Base-by-base conservation (phyloP, 345 rosid species). In the Ceriops zippeliana region DNA sequence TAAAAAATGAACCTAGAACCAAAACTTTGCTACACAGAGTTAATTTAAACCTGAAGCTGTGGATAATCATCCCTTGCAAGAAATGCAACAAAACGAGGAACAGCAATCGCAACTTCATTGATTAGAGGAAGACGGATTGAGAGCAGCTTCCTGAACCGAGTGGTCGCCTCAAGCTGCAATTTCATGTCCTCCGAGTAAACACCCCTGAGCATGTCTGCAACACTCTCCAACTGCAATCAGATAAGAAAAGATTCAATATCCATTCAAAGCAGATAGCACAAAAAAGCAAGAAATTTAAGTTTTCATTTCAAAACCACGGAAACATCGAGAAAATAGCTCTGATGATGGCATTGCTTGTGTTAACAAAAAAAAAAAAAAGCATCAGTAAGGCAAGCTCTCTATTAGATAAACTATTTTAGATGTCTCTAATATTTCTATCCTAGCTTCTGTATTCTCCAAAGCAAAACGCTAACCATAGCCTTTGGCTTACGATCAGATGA, bases 61-160 rank as follows among this genome's bases (percentile, higher is more conserved):
- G 75, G 79, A n/a, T 66, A 76, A 49, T 76, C 79, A 56, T 70
- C 75, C 60, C 72, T 70, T 20, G 37, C 68, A 3, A 76, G 79
- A 31, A 76, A 76, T 35, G 70, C 75, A 54, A 76, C 52, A 20
- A 76, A 76, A 16, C 75, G 71, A 53, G 79, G 79, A 31, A 76
- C 79, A 42, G 71, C 79, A 37, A 75, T 75, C 22, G 75, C 53
- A 53, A 76, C 79, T 67, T 76, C 79, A 59, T 76, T 59, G 28
- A 76, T 76, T 17, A 75, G 75, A 38, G 79, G 79, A 62, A 34
- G 32, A 24, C 71, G 73, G 51, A 68, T 66, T 7, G 79, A 70
- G 24, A 76, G 75, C 28, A 76, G 71, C 72, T 76, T 76, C 21
- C 79, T 67, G 62, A 76, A 70, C 22, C 66, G 71, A 51, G 72